Conservation (phyloP, 2,329 filamentous ascomycete genomes). For the Sporothrix brunneoviolacea region DNA sequence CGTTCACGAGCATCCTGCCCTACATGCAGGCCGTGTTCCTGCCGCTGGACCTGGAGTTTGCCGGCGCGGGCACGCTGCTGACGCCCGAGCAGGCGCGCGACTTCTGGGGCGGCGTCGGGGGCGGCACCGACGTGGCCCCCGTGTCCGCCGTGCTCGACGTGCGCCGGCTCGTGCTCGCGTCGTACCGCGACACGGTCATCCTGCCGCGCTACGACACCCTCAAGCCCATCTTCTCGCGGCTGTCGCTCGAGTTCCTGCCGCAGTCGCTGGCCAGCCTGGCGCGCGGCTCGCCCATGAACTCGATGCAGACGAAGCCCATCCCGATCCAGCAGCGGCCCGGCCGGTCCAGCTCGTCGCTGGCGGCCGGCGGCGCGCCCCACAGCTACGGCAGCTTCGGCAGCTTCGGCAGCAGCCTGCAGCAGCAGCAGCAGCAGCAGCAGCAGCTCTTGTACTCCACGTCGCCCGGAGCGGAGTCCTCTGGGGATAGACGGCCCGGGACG, state of each 20-base stretch:
- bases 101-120: conserved; percentile 70
- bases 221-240: conserved; percentile 81
- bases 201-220: conserved; percentile 82
- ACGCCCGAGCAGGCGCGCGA: conserved; percentile 71
- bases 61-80: conserved; percentile 75
- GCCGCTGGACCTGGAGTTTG: conserved; percentile 87
- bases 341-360: conserved; percentile 17
- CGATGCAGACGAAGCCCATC: conserved; percentile 38
- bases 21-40: conserved; percentile 95
- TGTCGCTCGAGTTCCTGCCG: conserved; percentile 72
- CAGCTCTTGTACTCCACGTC: conserved; percentile 39
- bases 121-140: conserved; percentile 34
- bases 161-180: conserved; percentile 77
- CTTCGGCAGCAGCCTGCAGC: conserved; percentile 23
- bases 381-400: conserved; percentile 20
- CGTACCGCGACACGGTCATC: conserved; percentile 84
- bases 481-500: conserved; percentile 54
- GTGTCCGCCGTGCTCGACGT: conserved; percentile 65
- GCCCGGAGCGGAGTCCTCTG: conserved; percentile 38
- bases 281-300: neutral
- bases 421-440: conserved; percentile 22
- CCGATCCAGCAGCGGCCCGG: conserved; percentile 34
- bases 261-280: conserved; percentile 39
- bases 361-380: conserved; percentile 4
- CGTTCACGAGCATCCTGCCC: conserved; percentile 82